These are phyloP conservation scores for Chlamydomonas incerta DNA, from an alignment of 139 green algal species.

Conservation along the genomic window DNA sequence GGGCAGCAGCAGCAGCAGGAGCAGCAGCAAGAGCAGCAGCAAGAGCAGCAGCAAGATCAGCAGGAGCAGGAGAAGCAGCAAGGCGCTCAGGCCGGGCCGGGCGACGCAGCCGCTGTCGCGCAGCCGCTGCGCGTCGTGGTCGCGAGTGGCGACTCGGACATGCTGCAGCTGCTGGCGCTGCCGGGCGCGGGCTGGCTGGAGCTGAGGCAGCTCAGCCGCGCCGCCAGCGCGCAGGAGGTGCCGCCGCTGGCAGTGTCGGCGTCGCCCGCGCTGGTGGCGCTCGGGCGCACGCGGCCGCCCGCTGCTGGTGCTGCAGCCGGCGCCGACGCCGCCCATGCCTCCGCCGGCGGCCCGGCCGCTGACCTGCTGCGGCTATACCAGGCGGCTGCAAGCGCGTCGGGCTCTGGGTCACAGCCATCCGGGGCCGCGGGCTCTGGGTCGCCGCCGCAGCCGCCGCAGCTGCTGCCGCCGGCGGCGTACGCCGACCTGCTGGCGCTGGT, in stretches of 20 bases:
- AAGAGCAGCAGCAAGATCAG: background rate
- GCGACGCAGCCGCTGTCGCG: background rate
- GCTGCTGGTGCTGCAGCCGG: background rate
- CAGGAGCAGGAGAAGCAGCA: no score
- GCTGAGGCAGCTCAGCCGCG: background rate
- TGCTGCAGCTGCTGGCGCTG: constrained; percentile 29
- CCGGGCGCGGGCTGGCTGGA: constrained; percentile 7
- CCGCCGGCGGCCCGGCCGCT: background rate
- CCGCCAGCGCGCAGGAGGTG: background rate
- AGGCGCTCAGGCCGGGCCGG: background rate
- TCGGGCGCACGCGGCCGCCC: background rate
- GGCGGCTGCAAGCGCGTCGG: background rate
- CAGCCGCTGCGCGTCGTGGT: background rate
- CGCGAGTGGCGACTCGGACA: constrained; percentile 22
- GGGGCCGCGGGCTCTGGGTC: no score
- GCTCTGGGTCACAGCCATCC: background rate
- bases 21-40: background rate
- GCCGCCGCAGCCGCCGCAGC: background rate
- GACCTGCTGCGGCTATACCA: background rate
- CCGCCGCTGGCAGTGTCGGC: background rate
- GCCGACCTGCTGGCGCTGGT: constrained; percentile 17
- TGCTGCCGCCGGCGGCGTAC: background rate
- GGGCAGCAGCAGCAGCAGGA: background rate
- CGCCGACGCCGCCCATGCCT: background rate
- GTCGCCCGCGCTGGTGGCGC: background rate